phyloP scores from a whole-genome alignment of 805 yeast species.

The Cyberlindnera euphorbiiphila region DNA sequence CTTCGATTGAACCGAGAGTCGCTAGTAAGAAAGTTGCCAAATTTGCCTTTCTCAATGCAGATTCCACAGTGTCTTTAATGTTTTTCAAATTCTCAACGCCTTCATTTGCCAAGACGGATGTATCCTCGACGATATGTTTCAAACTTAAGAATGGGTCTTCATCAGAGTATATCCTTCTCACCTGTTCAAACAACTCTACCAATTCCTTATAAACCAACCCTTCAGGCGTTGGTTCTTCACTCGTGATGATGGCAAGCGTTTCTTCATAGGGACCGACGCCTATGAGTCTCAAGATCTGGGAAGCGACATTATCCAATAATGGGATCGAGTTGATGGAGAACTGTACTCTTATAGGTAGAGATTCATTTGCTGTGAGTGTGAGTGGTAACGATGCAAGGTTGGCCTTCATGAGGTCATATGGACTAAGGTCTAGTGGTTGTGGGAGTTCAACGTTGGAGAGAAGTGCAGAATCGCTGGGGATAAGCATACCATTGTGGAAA shows the following conservation, averaged over 20 bases:
- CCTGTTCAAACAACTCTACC: slow-evolving; percentile 73
- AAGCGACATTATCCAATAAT: slow-evolving; percentile 73
- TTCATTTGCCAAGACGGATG: slow-evolving; percentile 10
- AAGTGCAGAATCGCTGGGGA: slow-evolving; percentile 25
- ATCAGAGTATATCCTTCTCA: slow-evolving; percentile 61
- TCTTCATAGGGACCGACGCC: slow-evolving; percentile 75
- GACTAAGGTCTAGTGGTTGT: too few species aligned
- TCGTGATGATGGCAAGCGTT: slow-evolving; percentile 64
- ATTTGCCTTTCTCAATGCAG: slow-evolving; percentile 75
- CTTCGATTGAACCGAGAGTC: slow-evolving; percentile 75
- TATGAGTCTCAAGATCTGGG: slow-evolving; percentile 71
- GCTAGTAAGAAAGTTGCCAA: slow-evolving; percentile 87
- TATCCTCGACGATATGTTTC: slow-evolving; percentile 64
- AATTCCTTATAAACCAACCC: slow-evolving; percentile 61
- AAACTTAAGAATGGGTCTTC: slow-evolving; percentile 72
- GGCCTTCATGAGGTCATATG: slow-evolving; percentile 35
- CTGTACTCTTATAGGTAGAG: slow-evolving; percentile 51
- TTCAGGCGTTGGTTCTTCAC: slow-evolving; percentile 60
- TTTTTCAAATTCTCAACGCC: slow-evolving; percentile 14
- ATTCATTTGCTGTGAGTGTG: slow-evolving; percentile 51
- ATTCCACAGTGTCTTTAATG: slow-evolving; percentile 22
- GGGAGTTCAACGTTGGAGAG: slow-evolving; percentile 13
- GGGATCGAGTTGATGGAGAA: slow-evolving; percentile 66
- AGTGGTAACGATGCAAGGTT: slow-evolving; percentile 61
- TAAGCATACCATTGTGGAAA: slow-evolving; percentile 17